Evolutionary conservation across 371 early-diverging fungal species (phyloP).

Genomic region (Rhizomucor pusillus): DNA sequence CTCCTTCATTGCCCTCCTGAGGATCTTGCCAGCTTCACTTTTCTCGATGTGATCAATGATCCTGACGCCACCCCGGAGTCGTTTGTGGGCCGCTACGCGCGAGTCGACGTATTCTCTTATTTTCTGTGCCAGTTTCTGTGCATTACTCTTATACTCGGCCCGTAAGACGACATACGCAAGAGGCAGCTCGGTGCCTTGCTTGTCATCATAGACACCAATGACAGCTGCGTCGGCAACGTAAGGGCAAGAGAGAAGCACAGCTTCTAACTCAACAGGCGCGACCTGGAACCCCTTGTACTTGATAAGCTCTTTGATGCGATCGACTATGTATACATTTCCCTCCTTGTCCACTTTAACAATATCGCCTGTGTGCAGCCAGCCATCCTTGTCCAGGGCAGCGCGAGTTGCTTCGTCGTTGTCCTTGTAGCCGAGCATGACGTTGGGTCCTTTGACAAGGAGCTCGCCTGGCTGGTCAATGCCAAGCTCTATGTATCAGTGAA

Average conservation of each 20-base stretch:
- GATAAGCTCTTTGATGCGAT: constrained; percentile 76
- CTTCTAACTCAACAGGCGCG: constrained; percentile 69
- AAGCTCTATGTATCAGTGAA: constrained; percentile 29
- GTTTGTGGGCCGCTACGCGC: constrained; percentile 71
- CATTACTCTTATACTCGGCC: background rate
- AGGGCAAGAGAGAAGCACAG: constrained; percentile 65
- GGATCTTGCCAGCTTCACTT: constrained; percentile 74
- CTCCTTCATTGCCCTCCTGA: constrained; percentile 14
- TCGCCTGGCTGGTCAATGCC: constrained; percentile 60
- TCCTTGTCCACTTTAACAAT: constrained; percentile 61
- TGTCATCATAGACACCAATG: constrained; percentile 49
- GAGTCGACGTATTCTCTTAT: constrained; percentile 55
- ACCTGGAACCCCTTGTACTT: constrained; percentile 73
- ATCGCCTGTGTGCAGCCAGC: constrained; percentile 88
- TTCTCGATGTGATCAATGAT: constrained; percentile 74
- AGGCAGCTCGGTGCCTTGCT: constrained; percentile 75
- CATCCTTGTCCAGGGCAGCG: constrained; percentile 61
- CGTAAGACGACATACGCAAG: constrained; percentile 68
- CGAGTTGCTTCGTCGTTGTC: constrained; percentile 67
- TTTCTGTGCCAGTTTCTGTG: constrained; percentile 27
- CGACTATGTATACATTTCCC: constrained; percentile 60
- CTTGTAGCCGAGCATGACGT: constrained; percentile 55
- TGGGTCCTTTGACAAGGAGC: constrained; percentile 57
- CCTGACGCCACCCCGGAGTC: constrained; percentile 73
- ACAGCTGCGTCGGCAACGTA: constrained; percentile 72